Evolutionary conservation across 768 basidiomycete genomes (phyloP), one percentile per base, ranked within the genome.

Genomic region (Tylopilus felleus): DNA sequence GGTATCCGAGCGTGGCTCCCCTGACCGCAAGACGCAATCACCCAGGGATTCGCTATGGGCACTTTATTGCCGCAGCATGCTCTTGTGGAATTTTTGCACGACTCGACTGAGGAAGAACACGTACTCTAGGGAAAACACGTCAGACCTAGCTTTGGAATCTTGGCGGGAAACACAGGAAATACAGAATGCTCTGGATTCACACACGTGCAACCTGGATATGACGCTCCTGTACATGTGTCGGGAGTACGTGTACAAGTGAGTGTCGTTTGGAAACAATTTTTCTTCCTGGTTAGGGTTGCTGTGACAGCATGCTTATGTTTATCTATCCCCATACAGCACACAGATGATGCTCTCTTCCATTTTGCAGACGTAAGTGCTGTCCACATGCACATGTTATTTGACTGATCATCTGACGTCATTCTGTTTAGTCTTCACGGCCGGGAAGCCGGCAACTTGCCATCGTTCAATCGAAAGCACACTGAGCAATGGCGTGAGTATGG

Each of bases 1-100:
- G 68, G 77, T 79, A 8, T 71, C 77, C 40, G 81, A 84, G 62
- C 80, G 81, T 47, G 63, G 70, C 19, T 73, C 79, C 7, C 60
- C 72, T 39, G 70, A 73, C 22, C 71, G 71, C 49, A 73, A 75
- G 51, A 70, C 72, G 29, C 77, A 76, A 31, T 84, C 84, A 17
- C 77, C 84, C 16, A 91, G 90, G 65, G 86, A 91, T 57, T 84
- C 85, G 16, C 77, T 92, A 2, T 91, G 89, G 89, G 89, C 87
- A 0, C 73, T 92, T 25, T 89, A 89, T 61, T 90, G 88, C 69
- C 83, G 90, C 31, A 83, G 82, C 65, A 87, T 91, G 85, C 77
- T 92, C 10, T 74, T 91, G 4, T 92, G 88, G 88, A 86, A 81
- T 61, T 85, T 83, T 63, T 84, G 82, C 58, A 67, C 69, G 22